Percentiles rank a stretch among this genome's conserved stretches.
These are phyloP conservation scores for Fusarium torreyae DNA, from an alignment of 2,329 filamentous ascomycete genomes.

Conservation along the genomic window DNA sequence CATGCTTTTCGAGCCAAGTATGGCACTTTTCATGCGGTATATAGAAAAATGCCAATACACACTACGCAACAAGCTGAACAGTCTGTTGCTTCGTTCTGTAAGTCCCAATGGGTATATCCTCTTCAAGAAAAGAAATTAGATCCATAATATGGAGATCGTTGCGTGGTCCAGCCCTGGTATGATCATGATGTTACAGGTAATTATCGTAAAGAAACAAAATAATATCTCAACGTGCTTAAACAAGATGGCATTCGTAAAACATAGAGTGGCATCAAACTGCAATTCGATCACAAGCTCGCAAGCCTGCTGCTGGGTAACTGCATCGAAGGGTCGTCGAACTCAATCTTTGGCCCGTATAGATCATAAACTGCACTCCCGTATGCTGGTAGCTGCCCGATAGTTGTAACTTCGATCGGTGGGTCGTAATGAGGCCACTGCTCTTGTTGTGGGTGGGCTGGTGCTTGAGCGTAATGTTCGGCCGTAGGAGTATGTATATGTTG, in stretches of 20 bases:
- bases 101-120: conserved; percentile 53
- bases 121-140: conserved; percentile 44
- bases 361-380: conserved; percentile 68
- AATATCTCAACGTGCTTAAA: conserved; percentile 25
- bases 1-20: conserved; percentile 33
- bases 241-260: conserved; percentile 33
- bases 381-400: conserved; percentile 66
- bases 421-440: conserved; percentile 73
- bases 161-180: conserved; percentile 45
- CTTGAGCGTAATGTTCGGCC: conserved; percentile 55
- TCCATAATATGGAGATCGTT: conserved; percentile 41
- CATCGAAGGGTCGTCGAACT: conserved; percentile 71
- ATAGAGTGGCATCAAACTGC: conserved; percentile 15
- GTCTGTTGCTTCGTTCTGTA: conserved; percentile 47
- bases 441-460: conserved; percentile 59
- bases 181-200: conserved; percentile 47
- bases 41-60: conserved; percentile 26
- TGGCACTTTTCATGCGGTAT: conserved; percentile 33
- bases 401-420: conserved; percentile 69
- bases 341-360: conserved; percentile 69
- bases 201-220: conserved; percentile 32
- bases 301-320: conserved; percentile 73
- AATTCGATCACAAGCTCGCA: conserved; percentile 65
- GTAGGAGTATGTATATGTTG: conserved; percentile 47
- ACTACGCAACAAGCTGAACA: conserved; percentile 11